Evolutionary conservation across 768 basidiomycete species (phyloP).

Genomic region (Paxillus rubicundulus): DNA sequence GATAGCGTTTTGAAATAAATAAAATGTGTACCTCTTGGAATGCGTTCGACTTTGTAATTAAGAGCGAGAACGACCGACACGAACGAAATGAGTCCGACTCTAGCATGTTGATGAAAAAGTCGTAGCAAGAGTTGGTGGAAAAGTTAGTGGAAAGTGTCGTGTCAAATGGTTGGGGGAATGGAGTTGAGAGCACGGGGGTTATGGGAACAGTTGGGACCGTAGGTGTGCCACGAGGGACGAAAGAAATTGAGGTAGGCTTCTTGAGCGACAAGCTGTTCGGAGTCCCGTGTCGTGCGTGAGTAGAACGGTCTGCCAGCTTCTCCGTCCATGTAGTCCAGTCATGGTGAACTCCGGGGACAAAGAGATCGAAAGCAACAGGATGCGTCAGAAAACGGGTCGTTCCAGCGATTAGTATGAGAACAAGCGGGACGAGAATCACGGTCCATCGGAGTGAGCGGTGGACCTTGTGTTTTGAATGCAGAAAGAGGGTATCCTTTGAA

Average conservation of each 20-base stretch:
- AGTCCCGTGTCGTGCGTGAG: slow-evolving; percentile 42
- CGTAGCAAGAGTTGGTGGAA: slow-evolving; percentile 58
- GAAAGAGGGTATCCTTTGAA: slow-evolving; percentile 1
- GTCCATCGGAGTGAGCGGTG: slow-evolving; percentile 43
- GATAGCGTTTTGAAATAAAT: background rate
- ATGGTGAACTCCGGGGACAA: slow-evolving; percentile 27
- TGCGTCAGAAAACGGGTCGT: slow-evolving; percentile 52
- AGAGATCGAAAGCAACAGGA: slow-evolving; percentile 44
- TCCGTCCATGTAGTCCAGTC: slow-evolving; percentile 32
- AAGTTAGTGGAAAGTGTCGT: slow-evolving; percentile 62
- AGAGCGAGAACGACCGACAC: slow-evolving; percentile 75
- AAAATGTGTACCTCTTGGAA: slow-evolving; percentile 51
- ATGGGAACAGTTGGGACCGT: slow-evolving; percentile 27
- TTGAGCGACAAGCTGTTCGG: slow-evolving; percentile 2
- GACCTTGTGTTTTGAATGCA: slow-evolving; percentile 36
- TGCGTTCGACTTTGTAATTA: slow-evolving; percentile 50
- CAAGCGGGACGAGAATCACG: slow-evolving; percentile 53
- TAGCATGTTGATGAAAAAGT: slow-evolving; percentile 79
- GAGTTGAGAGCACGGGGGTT: slow-evolving; percentile 57
- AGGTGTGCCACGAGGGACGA: slow-evolving; percentile 8
- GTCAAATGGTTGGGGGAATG: slow-evolving; percentile 78
- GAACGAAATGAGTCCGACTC: slow-evolving; percentile 53
- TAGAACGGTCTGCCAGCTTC: slow-evolving; percentile 35
- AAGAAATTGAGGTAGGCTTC: slow-evolving; percentile 6
- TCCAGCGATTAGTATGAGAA: slow-evolving; percentile 52